Evolutionary conservation across 345 rosid genomes (phyloP), one percentile per base, ranked within the genome.

Genomic region (Brassica incana): DNA sequence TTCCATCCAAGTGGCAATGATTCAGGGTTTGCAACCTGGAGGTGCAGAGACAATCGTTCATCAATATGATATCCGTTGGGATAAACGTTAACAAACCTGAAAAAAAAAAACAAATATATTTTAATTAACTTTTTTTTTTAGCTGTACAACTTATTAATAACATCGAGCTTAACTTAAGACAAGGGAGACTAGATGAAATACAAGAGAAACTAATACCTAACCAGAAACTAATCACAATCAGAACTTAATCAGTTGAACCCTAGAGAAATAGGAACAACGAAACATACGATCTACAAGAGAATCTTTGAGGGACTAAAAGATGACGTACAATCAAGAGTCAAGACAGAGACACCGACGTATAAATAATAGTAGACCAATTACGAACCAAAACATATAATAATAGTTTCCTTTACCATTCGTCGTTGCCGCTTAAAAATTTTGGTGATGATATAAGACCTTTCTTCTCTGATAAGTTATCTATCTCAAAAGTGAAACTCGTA

Each of bases 401-500:
- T 1, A 52, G 59, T 52, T 52, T 48, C 16, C 4, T 33, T 33
- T 71, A 71, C 75, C 75, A 71, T 71, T 33, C 52, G 12, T 52
- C 58, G 52, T 64, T 32, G 32, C 75, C 65, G 20, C 75, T 35
- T 71, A 7, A 71, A 30, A 71, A 71, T 0, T 6, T 71, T 35
- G 65, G 7, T 11, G 75, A 18, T 35, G 2, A 6, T 18, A 58
- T 71, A 11, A 1, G 8, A 59, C n/a, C 33, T 72, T 35, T 35
- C n/a, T 72, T 59, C n/a, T 59, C 25, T 0, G 56, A 72, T 33
- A 72, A 36, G 33, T 59, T 59, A 23, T 72, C 66, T 7, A 59
- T 59, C 75, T 72, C 56, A 72, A 72, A 63, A 29, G 43, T 64
- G 11, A 73, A 62, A 73, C 45, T 73, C 1, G 61, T 43, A 7